These are phyloP conservation scores for Casuarina cunninghamiana DNA, from an alignment of 306 rosid species.

Conservation along the genomic window DNA sequence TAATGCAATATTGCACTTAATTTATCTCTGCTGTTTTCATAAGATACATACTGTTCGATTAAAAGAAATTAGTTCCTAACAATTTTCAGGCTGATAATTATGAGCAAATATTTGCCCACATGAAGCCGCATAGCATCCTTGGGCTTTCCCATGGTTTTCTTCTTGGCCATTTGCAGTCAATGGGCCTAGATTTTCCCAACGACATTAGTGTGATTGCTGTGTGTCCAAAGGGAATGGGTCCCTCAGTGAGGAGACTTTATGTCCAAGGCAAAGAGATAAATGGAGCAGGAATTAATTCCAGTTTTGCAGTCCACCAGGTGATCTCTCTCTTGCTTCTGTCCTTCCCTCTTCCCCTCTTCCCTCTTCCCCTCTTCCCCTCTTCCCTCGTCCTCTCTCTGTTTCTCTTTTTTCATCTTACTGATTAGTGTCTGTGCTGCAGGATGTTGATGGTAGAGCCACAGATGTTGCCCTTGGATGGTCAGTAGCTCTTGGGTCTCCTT, in stretches of 20 bases:
- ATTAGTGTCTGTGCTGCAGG: slow-evolving; percentile 47
- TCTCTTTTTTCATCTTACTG: background rate
- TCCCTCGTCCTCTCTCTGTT: background rate
- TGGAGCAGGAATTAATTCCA: slow-evolving; percentile 97
- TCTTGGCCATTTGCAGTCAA: slow-evolving; percentile 92
- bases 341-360: background rate
- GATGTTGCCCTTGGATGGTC: slow-evolving; percentile 98
- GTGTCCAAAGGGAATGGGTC: slow-evolving; percentile 99
- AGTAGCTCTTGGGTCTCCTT: slow-evolving; percentile 97
- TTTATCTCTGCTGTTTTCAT: background rate
- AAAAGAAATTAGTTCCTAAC: background rate
- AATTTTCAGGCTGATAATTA: slow-evolving; percentile 84
- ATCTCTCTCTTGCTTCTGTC: background rate
- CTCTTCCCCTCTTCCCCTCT: background rate
- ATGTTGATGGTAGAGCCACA: slow-evolving; percentile 94
- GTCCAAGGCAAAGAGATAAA: slow-evolving; percentile 95
- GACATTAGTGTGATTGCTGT: slow-evolving; percentile 92
- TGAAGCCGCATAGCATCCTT: slow-evolving; percentile 94
- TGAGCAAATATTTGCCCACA: slow-evolving; percentile 71
- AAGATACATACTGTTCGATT: background rate
- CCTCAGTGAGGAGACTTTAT: slow-evolving; percentile 95
- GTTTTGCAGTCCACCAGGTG: slow-evolving; percentile 96
- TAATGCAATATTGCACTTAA: background rate
- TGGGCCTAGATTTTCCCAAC: slow-evolving; percentile 83
- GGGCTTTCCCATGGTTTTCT: slow-evolving; percentile 99